A percentile compares a stretch with the other conserved stretches of the same genome.
These are phyloP conservation scores for Jamesozyma spencerorum DNA, from an alignment of 805 yeast genomes.

Conservation along the genomic window DNA sequence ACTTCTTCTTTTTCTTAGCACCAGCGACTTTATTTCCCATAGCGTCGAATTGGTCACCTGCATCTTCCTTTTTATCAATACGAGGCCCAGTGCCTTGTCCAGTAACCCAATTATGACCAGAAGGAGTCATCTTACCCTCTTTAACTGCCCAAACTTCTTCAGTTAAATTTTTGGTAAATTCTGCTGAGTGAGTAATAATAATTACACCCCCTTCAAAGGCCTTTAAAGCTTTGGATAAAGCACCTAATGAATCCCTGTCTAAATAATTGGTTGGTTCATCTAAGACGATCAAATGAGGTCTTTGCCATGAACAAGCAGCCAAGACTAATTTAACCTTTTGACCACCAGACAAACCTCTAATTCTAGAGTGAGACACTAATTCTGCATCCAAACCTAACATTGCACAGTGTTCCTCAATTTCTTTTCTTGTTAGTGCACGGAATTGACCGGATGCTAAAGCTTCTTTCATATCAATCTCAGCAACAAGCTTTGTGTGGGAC, in stretches of 20 bases:
- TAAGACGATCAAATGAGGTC: conserved; percentile 95
- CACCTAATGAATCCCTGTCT: conserved; percentile 97
- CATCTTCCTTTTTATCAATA: conserved; percentile 83
- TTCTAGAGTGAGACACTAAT: conserved; percentile 96
- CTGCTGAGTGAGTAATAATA: conserved; percentile 97
- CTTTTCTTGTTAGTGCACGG: conserved; percentile 98
- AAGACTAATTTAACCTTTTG: conserved; percentile 97
- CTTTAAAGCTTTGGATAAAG: conserved; percentile 94
- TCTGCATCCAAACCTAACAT: conserved; percentile 95
- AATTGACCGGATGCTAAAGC: conserved; percentile 99
- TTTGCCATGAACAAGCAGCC: conserved; percentile 99
- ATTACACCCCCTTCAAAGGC: conserved; percentile 97
- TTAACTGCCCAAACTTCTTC: conserved; percentile 99
- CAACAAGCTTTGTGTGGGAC: conserved; percentile 95
- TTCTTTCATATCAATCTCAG: conserved; percentile 99
- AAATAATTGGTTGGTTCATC: conserved; percentile 98
- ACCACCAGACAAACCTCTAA: conserved; percentile 99
- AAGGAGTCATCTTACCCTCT: conserved; percentile 96
- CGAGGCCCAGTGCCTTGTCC: conserved; percentile 99
- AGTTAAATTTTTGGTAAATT: conserved; percentile 94
- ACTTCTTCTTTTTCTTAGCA: conserved; percentile 83
- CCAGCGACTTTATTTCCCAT: conserved; percentile 97
- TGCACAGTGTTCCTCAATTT: conserved; percentile 93
- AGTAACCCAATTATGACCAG: conserved; percentile 99
- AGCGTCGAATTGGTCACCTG: conserved; percentile 96